Percentiles rank a stretch among this genome's conserved stretches.
These are phyloP conservation scores for Beauveria scarabaeidicola DNA, from an alignment of 2,329 filamentous ascomycete species.

Conservation along the genomic window DNA sequence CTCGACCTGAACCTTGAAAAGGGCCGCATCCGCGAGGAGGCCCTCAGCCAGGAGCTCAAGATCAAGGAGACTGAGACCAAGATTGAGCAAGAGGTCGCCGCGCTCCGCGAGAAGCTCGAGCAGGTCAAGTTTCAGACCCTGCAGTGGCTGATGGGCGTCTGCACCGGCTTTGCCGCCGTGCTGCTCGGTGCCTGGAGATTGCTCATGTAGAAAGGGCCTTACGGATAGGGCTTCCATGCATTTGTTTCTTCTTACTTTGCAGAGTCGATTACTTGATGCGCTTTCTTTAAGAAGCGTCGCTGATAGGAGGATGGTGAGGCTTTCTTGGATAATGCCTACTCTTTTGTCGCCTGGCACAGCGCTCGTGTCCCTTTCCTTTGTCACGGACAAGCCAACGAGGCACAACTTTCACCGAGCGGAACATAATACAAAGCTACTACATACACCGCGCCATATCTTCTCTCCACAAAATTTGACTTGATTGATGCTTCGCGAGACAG, in stretches of 20 bases:
- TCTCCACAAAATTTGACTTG: not conserved
- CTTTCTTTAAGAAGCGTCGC: not conserved
- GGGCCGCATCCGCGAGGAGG: conserved; percentile 90
- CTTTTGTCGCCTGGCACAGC: not conserved
- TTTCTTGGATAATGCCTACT: not conserved
- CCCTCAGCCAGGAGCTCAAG: conserved; percentile 92
- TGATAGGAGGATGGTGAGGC: not conserved
- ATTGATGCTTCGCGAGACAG: not conserved
- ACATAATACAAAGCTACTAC: not conserved
- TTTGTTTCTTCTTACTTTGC: not conserved
- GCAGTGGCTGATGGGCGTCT: conserved; percentile 93
- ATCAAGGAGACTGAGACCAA: conserved; percentile 98
- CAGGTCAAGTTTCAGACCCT: conserved; percentile 96
- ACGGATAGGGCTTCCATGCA: not conserved
- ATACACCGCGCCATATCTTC: not conserved
- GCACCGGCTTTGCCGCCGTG: conserved; percentile 58
- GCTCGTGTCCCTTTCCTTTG: not conserved
- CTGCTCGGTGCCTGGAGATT: conserved; percentile 62
- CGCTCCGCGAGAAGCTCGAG: conserved; percentile 83
- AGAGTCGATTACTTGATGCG: not conserved
- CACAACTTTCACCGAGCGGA: not conserved
- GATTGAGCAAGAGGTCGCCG: conserved; percentile 95
- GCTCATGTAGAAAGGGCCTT: conserved; percentile 43
- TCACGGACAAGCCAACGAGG: not conserved
- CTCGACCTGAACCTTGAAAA: conserved; percentile 95